A percentile compares a stretch with the other conserved stretches of the same genome.
Conservation (phyloP, 108 stramenopile genomes). For the Fragilaria crotonensis region DNA sequence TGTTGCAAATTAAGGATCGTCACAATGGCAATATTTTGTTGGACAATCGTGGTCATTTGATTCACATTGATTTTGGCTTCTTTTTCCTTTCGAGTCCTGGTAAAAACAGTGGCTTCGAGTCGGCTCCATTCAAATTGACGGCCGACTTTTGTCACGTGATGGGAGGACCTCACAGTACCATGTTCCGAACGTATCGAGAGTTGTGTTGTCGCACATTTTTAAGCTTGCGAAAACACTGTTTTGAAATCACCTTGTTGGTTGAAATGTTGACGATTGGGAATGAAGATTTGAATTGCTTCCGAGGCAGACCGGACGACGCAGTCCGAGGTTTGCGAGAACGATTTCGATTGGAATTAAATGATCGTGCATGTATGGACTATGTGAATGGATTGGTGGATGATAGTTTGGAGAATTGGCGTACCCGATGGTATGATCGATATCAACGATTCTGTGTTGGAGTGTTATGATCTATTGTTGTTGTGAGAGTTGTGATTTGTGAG, state of each 20-base stretch:
- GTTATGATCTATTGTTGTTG: slow-evolving; percentile 27
- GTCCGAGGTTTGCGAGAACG: slow-evolving; percentile 73
- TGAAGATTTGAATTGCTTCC: slow-evolving; percentile 92
- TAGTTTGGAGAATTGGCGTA: slow-evolving; percentile 92
- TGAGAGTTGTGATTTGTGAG: too few species aligned
- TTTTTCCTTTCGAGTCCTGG: slow-evolving; percentile 92
- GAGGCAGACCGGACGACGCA: slow-evolving; percentile 79
- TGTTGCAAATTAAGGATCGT: slow-evolving; percentile 97
- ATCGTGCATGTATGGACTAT: slow-evolving; percentile 71
- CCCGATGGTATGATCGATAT: slow-evolving; percentile 94
- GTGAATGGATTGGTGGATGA: slow-evolving; percentile 87
- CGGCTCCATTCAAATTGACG: slow-evolving; percentile 97
- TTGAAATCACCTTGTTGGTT: slow-evolving; percentile 85
- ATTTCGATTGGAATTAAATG: slow-evolving; percentile 77
- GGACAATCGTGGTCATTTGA: slow-evolving; percentile 88
- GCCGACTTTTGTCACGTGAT: slow-evolving; percentile 86
- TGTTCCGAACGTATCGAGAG: slow-evolving; percentile 80
- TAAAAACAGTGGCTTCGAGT: slow-evolving; percentile 91
- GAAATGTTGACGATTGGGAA: slow-evolving; percentile 93
- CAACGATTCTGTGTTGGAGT: slow-evolving; percentile 92
- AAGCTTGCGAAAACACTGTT: slow-evolving; percentile 71
- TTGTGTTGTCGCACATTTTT: slow-evolving; percentile 87
- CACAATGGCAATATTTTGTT: slow-evolving; percentile 96
- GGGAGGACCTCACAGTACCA: slow-evolving; percentile 83
- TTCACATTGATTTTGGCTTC: slow-evolving; percentile 93